A percentile compares a stretch with the other conserved stretches of the same genome.
phyloP scores from a whole-genome alignment of 2,329 filamentous ascomycete genomes.

The Zymoseptoria tritici region DNA sequence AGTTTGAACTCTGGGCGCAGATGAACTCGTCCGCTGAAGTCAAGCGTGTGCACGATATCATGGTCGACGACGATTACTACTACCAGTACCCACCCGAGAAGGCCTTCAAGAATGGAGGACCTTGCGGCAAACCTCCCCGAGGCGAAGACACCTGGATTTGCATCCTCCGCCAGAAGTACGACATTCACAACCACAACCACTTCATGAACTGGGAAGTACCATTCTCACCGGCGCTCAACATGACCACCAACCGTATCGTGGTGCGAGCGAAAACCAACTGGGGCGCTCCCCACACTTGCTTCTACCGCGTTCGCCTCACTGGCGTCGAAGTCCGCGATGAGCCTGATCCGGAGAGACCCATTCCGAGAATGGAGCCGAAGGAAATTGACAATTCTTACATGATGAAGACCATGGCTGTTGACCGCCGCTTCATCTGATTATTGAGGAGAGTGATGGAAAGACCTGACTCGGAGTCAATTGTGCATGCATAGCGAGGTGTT shows the following conservation, averaged over 20 bases:
- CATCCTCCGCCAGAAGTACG: slow-evolving; percentile 35
- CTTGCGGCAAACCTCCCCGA: slow-evolving; percentile 12
- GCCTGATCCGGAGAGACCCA: neutral
- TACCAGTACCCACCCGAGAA: neutral
- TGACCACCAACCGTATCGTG: slow-evolving; percentile 30
- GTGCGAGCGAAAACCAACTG: slow-evolving; percentile 38
- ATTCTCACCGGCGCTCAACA: slow-evolving; percentile 16
- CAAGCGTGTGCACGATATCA: slow-evolving; percentile 11
- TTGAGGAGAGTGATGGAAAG: neutral
- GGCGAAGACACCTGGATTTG: slow-evolving; percentile 31
- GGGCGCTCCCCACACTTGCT: slow-evolving; percentile 38
- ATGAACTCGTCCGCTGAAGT: slow-evolving; percentile 17
- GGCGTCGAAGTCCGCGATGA: slow-evolving; percentile 25
- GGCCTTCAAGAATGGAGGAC: neutral
- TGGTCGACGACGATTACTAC: slow-evolving; percentile 9
- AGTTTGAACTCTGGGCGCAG: slow-evolving; percentile 41
- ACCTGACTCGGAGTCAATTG: neutral
- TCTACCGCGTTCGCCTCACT: slow-evolving; percentile 41
- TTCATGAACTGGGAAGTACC: slow-evolving; percentile 36
- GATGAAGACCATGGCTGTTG: neutral
- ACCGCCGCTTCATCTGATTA: neutral
- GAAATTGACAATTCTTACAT: neutral
- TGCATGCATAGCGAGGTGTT: neutral
- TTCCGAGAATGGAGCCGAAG: neutral
- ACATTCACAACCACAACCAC: slow-evolving; percentile 34